Evolutionary conservation across 164 flowering plant genomes (phyloP), one percentile per base, ranked within the genome.

Genomic region (Buxus sempervirens): DNA sequence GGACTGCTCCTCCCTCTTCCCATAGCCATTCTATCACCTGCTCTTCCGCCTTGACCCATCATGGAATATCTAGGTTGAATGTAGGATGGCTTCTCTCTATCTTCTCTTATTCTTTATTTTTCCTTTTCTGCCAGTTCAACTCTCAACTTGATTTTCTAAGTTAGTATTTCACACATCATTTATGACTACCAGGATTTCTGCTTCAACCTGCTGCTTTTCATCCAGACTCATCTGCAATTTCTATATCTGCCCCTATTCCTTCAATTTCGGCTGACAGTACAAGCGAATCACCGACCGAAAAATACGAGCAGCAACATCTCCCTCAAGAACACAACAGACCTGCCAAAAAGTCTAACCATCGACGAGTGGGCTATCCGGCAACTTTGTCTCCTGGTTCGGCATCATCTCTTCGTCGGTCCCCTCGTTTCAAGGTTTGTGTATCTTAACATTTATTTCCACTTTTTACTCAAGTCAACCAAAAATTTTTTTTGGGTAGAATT

Each of bases 221-320:
- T 58, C 90, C 86, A 75, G 90, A 83, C 22, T 68, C 77, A 42
- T 72, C 84, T 51, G 67, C 70, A 58, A 64, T 86, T 32, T 78
- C 87, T 66, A 4, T 66, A 22, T 86, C 91, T 65, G 90, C 86
- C 57, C 90, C 91, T 61, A 74, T 68, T 64, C 69, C 83, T 2
- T 84, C 89, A 66, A 54, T 80, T 69, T 82, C 93, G 61, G 67
- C 78, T 62, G 76, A 78, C n/a, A 71, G 66, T 60, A 77, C 73
- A 70, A 69, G 73, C 75, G 82, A 78, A 71, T 79, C 90, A 58
- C 67, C 74, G 21, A 62, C 65, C 53, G 66, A 68, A 69, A 60
- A 72, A 62, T 72, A 49, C 56, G 70, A 76, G 36, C 25, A 48
- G 53, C 38, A 66, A 66, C n/a, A 1, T 65, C 32, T 38, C 10